Percentiles rank a stretch among this genome's conserved stretches.
Evolutionary conservation across 768 basidiomycete genomes (phyloP).

Genomic region (Termitomyces sp.): DNA sequence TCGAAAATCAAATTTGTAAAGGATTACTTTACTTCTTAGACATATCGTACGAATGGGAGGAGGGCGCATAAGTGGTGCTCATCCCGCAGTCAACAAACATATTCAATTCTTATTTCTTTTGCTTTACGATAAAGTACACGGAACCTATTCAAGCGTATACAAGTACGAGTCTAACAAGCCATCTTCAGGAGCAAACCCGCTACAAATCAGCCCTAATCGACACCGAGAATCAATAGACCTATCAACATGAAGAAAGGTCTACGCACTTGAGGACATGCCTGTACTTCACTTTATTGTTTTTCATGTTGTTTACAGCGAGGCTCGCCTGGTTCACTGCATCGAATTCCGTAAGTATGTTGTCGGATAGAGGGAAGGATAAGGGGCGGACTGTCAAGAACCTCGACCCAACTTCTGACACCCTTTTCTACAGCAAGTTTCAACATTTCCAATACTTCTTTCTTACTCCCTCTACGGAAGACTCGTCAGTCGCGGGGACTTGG

Average conservation of each 20-base stretch:
- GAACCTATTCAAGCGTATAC: neutral
- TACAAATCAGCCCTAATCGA: neutral
- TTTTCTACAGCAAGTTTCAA: constrained; percentile 53
- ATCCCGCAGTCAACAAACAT: no score
- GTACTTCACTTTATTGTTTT: constrained; percentile 46
- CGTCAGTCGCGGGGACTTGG: neutral
- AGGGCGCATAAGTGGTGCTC: no score
- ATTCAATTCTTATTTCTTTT: no score
- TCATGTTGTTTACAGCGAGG: constrained; percentile 43
- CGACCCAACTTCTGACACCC: constrained; percentile 42
- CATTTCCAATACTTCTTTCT: constrained; percentile 35
- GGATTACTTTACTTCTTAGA: no score
- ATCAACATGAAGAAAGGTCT: neutral
- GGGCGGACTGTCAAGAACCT: constrained; percentile 34
- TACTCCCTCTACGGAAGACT: neutral
- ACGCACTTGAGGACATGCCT: constrained; percentile 41
- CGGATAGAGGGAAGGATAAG: no score
- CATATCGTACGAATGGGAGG: no score
- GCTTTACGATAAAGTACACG: no score
- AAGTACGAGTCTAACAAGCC: neutral
- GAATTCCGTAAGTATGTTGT: neutral
- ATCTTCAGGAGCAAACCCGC: neutral
- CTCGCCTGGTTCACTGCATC: constrained; percentile 36
- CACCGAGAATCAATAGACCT: neutral
- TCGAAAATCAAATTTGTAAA: neutral